phyloP scores from a whole-genome alignment of 2,329 filamentous ascomycete genomes.

The Aaosphaeria arxii region DNA sequence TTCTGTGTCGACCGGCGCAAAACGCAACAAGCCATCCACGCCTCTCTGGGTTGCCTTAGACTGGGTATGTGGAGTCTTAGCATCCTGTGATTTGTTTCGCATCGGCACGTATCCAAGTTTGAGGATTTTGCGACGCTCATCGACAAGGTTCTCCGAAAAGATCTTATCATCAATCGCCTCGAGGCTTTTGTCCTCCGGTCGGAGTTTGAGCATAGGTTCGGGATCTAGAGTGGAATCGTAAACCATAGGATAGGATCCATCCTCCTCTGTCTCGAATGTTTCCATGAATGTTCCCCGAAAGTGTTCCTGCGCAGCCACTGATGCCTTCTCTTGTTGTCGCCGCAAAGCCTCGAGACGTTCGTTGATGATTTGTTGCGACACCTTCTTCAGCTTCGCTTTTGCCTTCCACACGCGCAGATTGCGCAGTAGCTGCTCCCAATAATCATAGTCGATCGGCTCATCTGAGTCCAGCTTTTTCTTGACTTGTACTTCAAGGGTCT shows the following conservation, averaged over 20 bases:
- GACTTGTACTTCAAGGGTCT: conserved; percentile 83
- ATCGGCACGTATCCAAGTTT: conserved; percentile 69
- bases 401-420: conserved; percentile 89
- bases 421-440: conserved; percentile 90
- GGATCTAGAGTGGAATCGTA: conserved; percentile 56
- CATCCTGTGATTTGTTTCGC: conserved; percentile 41
- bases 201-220: conserved; percentile 63
- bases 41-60: conserved; percentile 42
- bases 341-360: conserved; percentile 65
- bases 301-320: conserved; percentile 53
- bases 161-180: conserved; percentile 56
- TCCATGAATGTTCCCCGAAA: conserved; percentile 46
- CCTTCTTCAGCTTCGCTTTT: conserved; percentile 74
- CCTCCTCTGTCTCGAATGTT: conserved; percentile 2
- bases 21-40: conserved; percentile 61
- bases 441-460: conserved; percentile 92
- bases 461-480: conserved; percentile 80
- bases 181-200: conserved; percentile 60
- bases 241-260: conserved; percentile 8
- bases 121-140: conserved; percentile 59
- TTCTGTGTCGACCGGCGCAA: conserved; percentile 66
- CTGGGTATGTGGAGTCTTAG: conserved; percentile 1
- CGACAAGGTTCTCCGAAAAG: conserved; percentile 56
- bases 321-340: conserved; percentile 66
- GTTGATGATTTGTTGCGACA: conserved; percentile 73